Conservation (phyloP, 805 yeast species). For the Tetrapisispora phaffii region DNA sequence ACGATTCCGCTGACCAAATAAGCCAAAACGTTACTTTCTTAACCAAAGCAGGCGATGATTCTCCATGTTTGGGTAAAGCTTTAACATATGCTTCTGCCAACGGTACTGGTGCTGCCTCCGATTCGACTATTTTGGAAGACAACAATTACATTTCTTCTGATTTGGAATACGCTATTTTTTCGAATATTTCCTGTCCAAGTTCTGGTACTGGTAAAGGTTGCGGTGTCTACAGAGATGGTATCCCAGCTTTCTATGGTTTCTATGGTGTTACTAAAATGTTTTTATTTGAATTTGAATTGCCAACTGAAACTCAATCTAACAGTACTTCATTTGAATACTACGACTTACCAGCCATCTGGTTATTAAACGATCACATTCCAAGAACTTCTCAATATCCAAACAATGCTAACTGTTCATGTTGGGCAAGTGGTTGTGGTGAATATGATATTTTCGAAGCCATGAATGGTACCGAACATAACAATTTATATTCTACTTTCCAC, state of each 20-base stretch:
- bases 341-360: slow-evolving; percentile 72
- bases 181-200: slow-evolving; percentile 44
- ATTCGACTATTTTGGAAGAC: slow-evolving; percentile 39
- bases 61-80: slow-evolving; percentile 61
- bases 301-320: slow-evolving; percentile 38
- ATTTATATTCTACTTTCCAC: slow-evolving; percentile 60
- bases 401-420: slow-evolving; percentile 58
- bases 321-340: slow-evolving; percentile 31
- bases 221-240: slow-evolving; percentile 67
- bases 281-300: slow-evolving; percentile 60
- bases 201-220: slow-evolving; percentile 54
- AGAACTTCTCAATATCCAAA: slow-evolving; percentile 61
- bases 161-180: slow-evolving; percentile 50
- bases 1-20: slow-evolving; percentile 35
- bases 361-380: slow-evolving; percentile 61
- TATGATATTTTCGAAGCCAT: slow-evolving; percentile 67
- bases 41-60: slow-evolving; percentile 49
- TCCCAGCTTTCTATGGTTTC: slow-evolving; percentile 67
- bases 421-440: slow-evolving; percentile 75
- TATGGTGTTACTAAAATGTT: slow-evolving; percentile 62
- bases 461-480: slow-evolving; percentile 47
- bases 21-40: slow-evolving; percentile 59
- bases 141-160: slow-evolving; percentile 45
- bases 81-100: slow-evolving; percentile 50
- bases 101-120: slow-evolving; percentile 40